Evolutionary conservation across 768 basidiomycete genomes (phyloP), one percentile per base, ranked within the genome.

Genomic region (Suillus decipiens): DNA sequence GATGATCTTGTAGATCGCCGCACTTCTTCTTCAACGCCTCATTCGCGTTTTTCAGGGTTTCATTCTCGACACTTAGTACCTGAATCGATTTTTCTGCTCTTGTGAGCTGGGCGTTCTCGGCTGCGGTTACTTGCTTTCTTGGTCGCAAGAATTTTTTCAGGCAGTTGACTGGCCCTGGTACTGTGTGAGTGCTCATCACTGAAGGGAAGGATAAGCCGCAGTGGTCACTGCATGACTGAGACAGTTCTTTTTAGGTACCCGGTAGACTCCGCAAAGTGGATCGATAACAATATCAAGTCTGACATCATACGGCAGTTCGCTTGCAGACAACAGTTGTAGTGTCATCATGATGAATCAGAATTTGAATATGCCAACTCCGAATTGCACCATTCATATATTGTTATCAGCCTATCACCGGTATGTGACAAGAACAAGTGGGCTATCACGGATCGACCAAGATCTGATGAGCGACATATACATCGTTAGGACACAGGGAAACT

Each of bases 401-500:
- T 28, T 55, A 33, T 22, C 57, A 66, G 64, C 39, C 4, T 5
- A n/a, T 41, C n/a, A 28, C 22, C 31, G 9, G 12, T 7, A 12
- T 15, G 10, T 11, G 54, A 28, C 60, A 61, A 53, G 36, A 37
- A 48, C 19, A 61, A 61, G 17, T 31, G 1, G n/a, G n/a, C 10
- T 61, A 37, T 54, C 19, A 42, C 19, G 15, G 2, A 36, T 61
- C 31, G 53, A 24, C 12, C 51, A 60, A 34, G 14, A n/a, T 59
- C 39, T 33, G 41, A 56, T 61, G 36, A 56, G 22, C 14, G 39
- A 57, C 55, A 24, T 57, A 28, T 56, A 57, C 55, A 57, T 41
- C 56, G 43, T 17, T 39, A 24, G 28, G 63, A 55, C 64, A 67
- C 61, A 48, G 59, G 59, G 36, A 61, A 61, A 19, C 41, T 63